Percentiles rank a stretch among this genome's conserved stretches.
Evolutionary conservation across 139 green algal genomes (phyloP).

Genomic region (Chlorella sp.): DNA sequence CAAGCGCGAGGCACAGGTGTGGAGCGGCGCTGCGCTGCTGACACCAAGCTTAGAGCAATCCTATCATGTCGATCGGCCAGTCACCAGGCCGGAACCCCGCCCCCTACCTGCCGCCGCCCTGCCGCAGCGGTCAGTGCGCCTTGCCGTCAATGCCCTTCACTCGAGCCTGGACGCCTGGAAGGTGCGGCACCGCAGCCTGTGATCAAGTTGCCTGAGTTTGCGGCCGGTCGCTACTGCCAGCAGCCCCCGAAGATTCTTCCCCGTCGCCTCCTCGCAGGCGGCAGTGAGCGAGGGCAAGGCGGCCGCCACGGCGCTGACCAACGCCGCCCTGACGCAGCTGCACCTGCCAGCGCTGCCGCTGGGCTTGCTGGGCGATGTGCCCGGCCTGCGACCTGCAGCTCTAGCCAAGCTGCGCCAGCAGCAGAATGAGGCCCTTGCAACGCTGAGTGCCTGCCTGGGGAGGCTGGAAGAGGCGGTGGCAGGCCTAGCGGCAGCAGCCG

Average conservation of each 20-base stretch:
- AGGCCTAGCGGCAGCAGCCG: not conserved
- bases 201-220: too few relatives aligned
- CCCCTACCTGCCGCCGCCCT: not conserved
- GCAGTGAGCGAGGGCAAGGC: constrained; percentile 9
- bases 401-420: not conserved
- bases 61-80: too few relatives aligned
- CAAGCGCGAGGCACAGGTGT: constrained; percentile 42
- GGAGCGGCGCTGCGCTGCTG: too few relatives aligned
- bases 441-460: constrained; percentile 8
- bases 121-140: constrained; percentile 40
- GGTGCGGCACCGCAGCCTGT: too few relatives aligned
- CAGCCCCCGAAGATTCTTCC: too few relatives aligned
- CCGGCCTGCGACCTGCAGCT: constrained; percentile 6
- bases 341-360: constrained; percentile 33
- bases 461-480: not conserved
- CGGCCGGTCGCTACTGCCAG: too few relatives aligned
- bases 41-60: too few relatives aligned
- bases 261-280: not conserved
- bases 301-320: constrained; percentile 32
- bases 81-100: too few relatives aligned
- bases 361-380: not conserved
- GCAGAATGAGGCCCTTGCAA: not conserved
- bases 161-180: constrained; percentile 41
- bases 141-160: constrained; percentile 41
- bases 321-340: constrained; percentile 20